A percentile compares a stretch with the other conserved stretches of the same genome.
phyloP scores from a whole-genome alignment of 2,329 filamentous ascomycete species.

The Zopfia rhizophila region DNA sequence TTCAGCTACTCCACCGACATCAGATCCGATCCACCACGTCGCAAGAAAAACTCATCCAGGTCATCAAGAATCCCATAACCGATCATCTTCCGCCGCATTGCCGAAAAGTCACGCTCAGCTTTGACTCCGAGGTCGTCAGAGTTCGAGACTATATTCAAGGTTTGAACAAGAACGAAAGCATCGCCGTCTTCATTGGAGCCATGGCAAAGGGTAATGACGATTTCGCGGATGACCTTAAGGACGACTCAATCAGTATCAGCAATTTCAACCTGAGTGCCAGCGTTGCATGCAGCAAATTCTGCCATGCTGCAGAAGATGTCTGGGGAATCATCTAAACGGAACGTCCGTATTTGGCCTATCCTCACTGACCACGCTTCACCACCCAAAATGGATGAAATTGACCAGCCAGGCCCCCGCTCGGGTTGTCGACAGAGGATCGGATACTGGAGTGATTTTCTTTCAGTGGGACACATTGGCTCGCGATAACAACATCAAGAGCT shows the following conservation, averaged over 20 bases:
- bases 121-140: slow-evolving; percentile 87
- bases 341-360: slow-evolving; percentile 29
- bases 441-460: slow-evolving; percentile 32
- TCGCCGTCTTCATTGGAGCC: slow-evolving; percentile 96
- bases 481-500: slow-evolving; percentile 79
- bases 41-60: slow-evolving; percentile 95
- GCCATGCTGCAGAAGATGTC: slow-evolving; percentile 94
- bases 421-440: slow-evolving; percentile 24
- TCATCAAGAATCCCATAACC: slow-evolving; percentile 98
- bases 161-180: slow-evolving; percentile 84
- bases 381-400: slow-evolving; percentile 32
- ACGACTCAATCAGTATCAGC: slow-evolving; percentile 98
- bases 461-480: slow-evolving; percentile 54
- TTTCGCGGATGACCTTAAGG: slow-evolving; percentile 93
- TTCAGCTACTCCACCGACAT: slow-evolving; percentile 93
- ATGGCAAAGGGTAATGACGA: slow-evolving; percentile 98
- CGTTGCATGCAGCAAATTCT: slow-evolving; percentile 99
- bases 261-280: slow-evolving; percentile 97
- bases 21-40: slow-evolving; percentile 97
- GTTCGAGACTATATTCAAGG: slow-evolving; percentile 89
- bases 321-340: slow-evolving; percentile 85
- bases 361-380: slow-evolving; percentile 38
- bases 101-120: slow-evolving; percentile 96
- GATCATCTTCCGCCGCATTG: slow-evolving; percentile 97
- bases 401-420: slow-evolving; percentile 25